A percentile compares a stretch with the other conserved stretches of the same genome.
phyloP scores from a whole-genome alignment of 257 asterid genomes.

The Primulina huaijiensis region DNA sequence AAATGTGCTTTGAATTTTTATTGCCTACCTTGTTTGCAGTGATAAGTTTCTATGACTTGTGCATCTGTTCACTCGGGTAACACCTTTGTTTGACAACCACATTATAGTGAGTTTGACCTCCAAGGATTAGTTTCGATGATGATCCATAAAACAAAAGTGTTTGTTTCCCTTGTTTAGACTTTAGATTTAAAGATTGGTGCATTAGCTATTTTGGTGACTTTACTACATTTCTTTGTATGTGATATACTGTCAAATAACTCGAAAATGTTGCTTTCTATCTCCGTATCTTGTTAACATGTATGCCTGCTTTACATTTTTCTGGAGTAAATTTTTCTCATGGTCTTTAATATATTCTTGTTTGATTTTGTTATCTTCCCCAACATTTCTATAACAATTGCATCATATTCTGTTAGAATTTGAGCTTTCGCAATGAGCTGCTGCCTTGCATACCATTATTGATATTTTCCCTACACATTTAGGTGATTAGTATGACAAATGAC shows the following conservation, averaged over 20 bases:
- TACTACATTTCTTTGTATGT: slow-evolving; percentile 12
- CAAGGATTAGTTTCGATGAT: slow-evolving; percentile 17
- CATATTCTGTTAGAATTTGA: background rate
- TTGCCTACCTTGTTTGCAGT: background rate
- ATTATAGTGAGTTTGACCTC: slow-evolving; percentile 17
- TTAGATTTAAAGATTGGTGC: slow-evolving; percentile 17
- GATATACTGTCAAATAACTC: slow-evolving; percentile 23
- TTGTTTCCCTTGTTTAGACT: slow-evolving; percentile 21
- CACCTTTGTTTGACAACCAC: background rate
- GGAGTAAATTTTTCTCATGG: background rate
- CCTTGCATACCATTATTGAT: slow-evolving; percentile 2
- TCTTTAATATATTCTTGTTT: background rate
- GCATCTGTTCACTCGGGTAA: slow-evolving; percentile 4
- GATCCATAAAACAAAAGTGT: slow-evolving; percentile 13
- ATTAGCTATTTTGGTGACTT: slow-evolving; percentile 14
- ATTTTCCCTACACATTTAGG: slow-evolving; percentile 29
- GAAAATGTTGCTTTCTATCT: slow-evolving; percentile 15
- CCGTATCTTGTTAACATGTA: background rate
- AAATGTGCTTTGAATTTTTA: slow-evolving; percentile 5
- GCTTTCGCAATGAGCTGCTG: slow-evolving; percentile 1
- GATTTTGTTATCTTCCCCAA: background rate
- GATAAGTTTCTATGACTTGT: background rate
- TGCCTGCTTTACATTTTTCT: background rate
- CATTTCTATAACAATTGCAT: background rate
- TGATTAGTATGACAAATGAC: slow-evolving; percentile 43